phyloP scores from a whole-genome alignment of 2,329 filamentous ascomycete species.

The Trichoderma sp. region DNA sequence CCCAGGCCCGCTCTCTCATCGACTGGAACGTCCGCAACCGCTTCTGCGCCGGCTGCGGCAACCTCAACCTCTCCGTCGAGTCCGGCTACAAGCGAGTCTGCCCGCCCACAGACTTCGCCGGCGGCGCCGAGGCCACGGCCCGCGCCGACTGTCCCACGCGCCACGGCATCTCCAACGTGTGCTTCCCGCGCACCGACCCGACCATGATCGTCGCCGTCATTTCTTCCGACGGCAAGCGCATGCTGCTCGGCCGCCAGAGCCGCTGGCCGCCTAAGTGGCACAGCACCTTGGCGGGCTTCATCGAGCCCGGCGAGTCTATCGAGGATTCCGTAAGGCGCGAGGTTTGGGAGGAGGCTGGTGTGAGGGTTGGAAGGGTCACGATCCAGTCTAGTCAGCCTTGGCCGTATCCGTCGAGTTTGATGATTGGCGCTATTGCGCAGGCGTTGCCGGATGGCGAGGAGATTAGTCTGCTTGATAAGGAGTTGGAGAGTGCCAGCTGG shows the following conservation, averaged over 20 bases:
- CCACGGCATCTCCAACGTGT: constrained; percentile 82
- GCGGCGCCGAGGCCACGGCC: constrained; percentile 44
- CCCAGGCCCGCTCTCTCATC: constrained; percentile 79
- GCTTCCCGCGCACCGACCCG: constrained; percentile 88
- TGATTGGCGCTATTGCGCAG: constrained; percentile 87
- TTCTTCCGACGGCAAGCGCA: constrained; percentile 69
- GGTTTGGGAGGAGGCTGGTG: constrained; percentile 83
- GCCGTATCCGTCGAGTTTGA: constrained; percentile 81
- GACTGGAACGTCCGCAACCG: constrained; percentile 95
- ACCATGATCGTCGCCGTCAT: constrained; percentile 95
- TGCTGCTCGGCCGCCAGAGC: constrained; percentile 82
- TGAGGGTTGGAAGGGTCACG: constrained; percentile 71
- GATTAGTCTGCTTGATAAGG: constrained; percentile 84
- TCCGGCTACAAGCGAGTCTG: constrained; percentile 79
- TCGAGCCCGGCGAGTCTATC: constrained; percentile 80
- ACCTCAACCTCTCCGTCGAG: constrained; percentile 74
- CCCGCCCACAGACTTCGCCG: constrained; percentile 63
- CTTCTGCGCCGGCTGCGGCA: constrained; percentile 87
- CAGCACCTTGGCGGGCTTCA: constrained; percentile 82
- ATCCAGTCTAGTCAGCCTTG: constrained; percentile 84
- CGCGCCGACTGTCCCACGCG: constrained; percentile 76
- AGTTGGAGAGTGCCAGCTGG: constrained; percentile 89
- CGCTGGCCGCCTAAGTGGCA: constrained; percentile 85
- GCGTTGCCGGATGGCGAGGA: constrained; percentile 73
- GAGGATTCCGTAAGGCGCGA: constrained; percentile 81